phyloP scores from a whole-genome alignment of 2,329 filamentous ascomycete species.

The Salinomyces thailandicus region DNA sequence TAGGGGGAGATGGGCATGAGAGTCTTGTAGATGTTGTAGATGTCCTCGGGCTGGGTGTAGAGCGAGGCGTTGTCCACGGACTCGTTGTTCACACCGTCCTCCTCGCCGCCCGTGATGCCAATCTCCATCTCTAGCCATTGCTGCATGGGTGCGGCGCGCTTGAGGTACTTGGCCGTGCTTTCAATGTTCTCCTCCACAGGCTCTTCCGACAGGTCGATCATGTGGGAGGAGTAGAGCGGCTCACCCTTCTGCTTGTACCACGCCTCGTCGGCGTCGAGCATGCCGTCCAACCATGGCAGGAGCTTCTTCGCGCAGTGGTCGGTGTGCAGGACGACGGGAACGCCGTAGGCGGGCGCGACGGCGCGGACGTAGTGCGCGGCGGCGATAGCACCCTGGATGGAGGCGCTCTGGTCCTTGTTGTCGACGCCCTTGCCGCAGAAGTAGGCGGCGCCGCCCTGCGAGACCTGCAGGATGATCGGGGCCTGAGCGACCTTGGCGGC shows the following conservation, averaged over 20 bases:
- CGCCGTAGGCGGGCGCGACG: conserved; percentile 73
- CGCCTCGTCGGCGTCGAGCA: conserved; percentile 85
- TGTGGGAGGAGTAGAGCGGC: conserved; percentile 92
- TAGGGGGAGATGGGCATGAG: conserved; percentile 80
- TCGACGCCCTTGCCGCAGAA: conserved; percentile 54
- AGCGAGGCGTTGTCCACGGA: conserved; percentile 91
- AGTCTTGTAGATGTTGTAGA: conserved; percentile 80
- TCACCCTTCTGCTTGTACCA: conserved; percentile 91
- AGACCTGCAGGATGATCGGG: conserved; percentile 86
- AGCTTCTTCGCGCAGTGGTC: conserved; percentile 99
- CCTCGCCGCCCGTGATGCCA: conserved; percentile 92
- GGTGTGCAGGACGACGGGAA: conserved; percentile 90
- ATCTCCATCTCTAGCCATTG: conserved; percentile 99
- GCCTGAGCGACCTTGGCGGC: conserved; percentile 85
- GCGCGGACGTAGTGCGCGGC: conserved; percentile 88
- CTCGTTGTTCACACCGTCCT: conserved; percentile 98
- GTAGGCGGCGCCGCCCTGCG: conserved; percentile 77
- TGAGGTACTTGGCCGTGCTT: conserved; percentile 85
- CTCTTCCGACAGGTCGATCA: conserved; percentile 97
- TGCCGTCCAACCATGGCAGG: conserved; percentile 91
- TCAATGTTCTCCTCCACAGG: conserved; percentile 78
- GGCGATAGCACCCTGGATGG: conserved; percentile 77
- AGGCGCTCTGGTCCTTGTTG: conserved; percentile 76
- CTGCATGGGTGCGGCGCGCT: conserved; percentile 92
- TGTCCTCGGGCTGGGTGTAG: conserved; percentile 97